Percentiles rank a stretch among this genome's conserved stretches.
phyloP scores from a whole-genome alignment of 2,329 filamentous ascomycete genomes.

The Exophiala viscosa region DNA sequence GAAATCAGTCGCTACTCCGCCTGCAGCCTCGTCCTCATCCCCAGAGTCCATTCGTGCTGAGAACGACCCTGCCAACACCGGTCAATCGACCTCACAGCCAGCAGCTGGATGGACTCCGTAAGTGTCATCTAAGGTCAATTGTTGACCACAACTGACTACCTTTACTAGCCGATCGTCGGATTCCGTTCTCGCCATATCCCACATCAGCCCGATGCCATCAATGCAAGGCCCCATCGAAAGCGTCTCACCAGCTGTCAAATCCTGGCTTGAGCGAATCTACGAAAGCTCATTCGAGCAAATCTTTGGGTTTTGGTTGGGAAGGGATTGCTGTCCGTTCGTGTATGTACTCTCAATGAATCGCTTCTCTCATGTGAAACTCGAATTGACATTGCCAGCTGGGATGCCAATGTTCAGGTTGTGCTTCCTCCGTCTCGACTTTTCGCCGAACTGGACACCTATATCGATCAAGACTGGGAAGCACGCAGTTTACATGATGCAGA shows the following conservation, averaged over 20 bases:
- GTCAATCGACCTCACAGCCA: neutral
- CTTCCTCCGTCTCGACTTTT: slow-evolving; percentile 31
- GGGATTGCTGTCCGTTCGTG: slow-evolving; percentile 43
- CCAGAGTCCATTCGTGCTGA: neutral
- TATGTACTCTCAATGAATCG: slow-evolving; percentile 26
- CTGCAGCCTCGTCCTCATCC: neutral
- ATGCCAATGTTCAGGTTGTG: slow-evolving; percentile 19
- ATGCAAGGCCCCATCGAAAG: slow-evolving; percentile 2
- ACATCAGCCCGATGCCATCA: neutral
- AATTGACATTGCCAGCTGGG: slow-evolving; percentile 4
- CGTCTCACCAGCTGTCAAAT: slow-evolving; percentile 3
- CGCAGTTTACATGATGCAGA: neutral
- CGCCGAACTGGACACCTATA: slow-evolving; percentile 30
- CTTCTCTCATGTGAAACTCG: neutral
- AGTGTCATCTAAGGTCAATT: neutral
- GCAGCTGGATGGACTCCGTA: neutral
- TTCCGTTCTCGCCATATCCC: neutral
- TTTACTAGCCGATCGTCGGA: neutral
- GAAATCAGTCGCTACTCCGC: neutral
- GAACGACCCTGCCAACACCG: neutral
- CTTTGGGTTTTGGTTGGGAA: slow-evolving; percentile 44
- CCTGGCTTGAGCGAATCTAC: slow-evolving; percentile 33
- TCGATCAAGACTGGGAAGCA: slow-evolving; percentile 11
- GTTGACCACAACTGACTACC: neutral
- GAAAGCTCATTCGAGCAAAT: slow-evolving; percentile 38